phyloP scores from a whole-genome alignment of 2,329 filamentous ascomycete species.

The Aureobasidium sp. region DNA sequence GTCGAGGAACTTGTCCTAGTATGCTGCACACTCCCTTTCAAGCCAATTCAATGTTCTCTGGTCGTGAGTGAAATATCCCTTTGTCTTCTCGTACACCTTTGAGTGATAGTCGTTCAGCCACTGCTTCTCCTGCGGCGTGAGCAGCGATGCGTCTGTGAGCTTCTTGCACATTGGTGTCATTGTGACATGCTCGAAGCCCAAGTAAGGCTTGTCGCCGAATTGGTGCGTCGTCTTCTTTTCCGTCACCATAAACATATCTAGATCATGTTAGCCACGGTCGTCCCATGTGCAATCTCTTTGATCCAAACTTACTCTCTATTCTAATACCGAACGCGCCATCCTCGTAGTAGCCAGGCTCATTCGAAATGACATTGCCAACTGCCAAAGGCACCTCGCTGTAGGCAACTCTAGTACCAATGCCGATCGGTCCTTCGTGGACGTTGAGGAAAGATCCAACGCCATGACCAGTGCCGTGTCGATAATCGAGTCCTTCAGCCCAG shows the following conservation, averaged over 20 bases:
- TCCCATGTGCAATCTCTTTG: neutral
- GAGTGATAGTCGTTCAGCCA: constrained; percentile 85
- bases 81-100: constrained; percentile 75
- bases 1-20: neutral
- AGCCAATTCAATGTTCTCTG: constrained; percentile 69
- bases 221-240: constrained; percentile 79
- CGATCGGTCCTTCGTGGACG: constrained; percentile 94
- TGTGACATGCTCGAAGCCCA: constrained; percentile 94
- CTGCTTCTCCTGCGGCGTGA: constrained; percentile 65
- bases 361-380: constrained; percentile 89
- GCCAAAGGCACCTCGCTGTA: constrained; percentile 85
- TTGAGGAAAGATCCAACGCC: constrained; percentile 93
- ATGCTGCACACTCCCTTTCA: constrained; percentile 68
- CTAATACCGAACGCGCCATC: constrained; percentile 91
- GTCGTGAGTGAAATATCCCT: constrained; percentile 64
- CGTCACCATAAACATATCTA: constrained; percentile 76
- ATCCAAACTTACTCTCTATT: constrained; percentile 61
- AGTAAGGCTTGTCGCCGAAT: constrained; percentile 88
- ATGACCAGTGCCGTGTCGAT: constrained; percentile 92
- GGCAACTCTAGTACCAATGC: constrained; percentile 84
- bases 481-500: constrained; percentile 90
- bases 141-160: constrained; percentile 64
- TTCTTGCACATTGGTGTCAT: constrained; percentile 93
- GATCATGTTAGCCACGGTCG: constrained; percentile 3
- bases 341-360: constrained; percentile 94